These are phyloP conservation scores for Xerocomus brunneocitrinus DNA, from an alignment of 768 basidiomycete genomes.

Conservation along the genomic window DNA sequence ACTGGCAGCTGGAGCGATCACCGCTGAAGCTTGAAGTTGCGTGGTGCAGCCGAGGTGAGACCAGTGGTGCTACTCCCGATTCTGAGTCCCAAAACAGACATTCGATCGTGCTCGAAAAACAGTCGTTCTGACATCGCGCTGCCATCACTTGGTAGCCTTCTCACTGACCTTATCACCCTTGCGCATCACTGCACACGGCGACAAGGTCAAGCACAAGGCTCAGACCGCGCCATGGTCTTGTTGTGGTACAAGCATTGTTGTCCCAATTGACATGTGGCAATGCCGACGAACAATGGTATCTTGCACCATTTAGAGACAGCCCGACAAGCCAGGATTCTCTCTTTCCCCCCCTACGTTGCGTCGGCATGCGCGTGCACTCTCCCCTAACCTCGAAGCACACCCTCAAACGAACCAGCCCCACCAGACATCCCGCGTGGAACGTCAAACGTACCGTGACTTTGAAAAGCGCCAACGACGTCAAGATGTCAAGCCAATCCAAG, in stretches of 20 bases:
- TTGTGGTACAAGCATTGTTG: neutral
- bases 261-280: neutral
- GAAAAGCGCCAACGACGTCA: neutral
- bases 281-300: conserved; percentile 20
- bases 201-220: too few relatives aligned
- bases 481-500: neutral
- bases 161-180: too few relatives aligned
- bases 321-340: neutral
- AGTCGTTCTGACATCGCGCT: too few relatives aligned
- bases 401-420: conserved; percentile 1
- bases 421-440: neutral
- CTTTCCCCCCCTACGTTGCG: neutral
- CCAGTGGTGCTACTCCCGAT: too few relatives aligned
- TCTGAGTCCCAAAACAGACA: too few relatives aligned
- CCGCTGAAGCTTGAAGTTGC: too few relatives aligned
- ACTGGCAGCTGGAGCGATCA: too few relatives aligned
- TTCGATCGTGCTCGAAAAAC: too few relatives aligned
- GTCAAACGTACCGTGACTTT: neutral
- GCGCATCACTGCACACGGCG: too few relatives aligned
- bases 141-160: too few relatives aligned
- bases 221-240: too few relatives aligned
- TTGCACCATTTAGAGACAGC: neutral
- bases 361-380: conserved; percentile 17
- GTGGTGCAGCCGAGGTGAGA: too few relatives aligned
- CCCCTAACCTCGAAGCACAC: conserved; percentile 5